phyloP scores from a whole-genome alignment of 2,329 filamentous ascomycete species.

The Metarhizium brunneum region DNA sequence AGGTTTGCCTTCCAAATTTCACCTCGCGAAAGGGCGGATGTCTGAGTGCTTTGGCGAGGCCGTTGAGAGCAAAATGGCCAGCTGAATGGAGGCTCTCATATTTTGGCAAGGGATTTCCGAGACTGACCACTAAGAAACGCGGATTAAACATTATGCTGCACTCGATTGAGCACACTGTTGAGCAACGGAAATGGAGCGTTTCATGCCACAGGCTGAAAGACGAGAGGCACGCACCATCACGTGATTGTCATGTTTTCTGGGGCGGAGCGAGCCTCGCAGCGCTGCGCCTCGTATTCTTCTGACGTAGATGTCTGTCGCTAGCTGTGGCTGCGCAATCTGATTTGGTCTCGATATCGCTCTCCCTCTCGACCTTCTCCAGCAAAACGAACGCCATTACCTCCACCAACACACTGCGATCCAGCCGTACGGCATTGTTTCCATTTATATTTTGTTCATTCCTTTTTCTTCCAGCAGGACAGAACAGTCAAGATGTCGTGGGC shows the following conservation, averaged over 20 bases:
- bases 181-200: not conserved
- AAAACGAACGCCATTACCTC: not conserved
- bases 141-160: slow-evolving; percentile 25
- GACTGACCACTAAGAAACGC: slow-evolving; percentile 69
- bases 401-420: not conserved
- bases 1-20: slow-evolving; percentile 41
- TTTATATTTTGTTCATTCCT: not conserved
- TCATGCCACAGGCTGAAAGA: not conserved
- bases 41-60: slow-evolving; percentile 37
- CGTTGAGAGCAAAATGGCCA: slow-evolving; percentile 67
- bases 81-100: slow-evolving; percentile 76
- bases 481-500: slow-evolving; percentile 57
- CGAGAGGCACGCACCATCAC: slow-evolving; percentile 17
- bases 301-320: slow-evolving; percentile 15
- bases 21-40: slow-evolving; percentile 40
- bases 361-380: not conserved
- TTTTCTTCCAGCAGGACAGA: slow-evolving; percentile 2
- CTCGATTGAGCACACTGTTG: not conserved
- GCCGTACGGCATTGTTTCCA: not conserved
- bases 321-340: slow-evolving; percentile 23
- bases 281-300: slow-evolving; percentile 5
- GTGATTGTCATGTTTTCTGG: slow-evolving; percentile 13
- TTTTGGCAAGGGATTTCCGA: slow-evolving; percentile 76
- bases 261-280: slow-evolving; percentile 7
- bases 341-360: slow-evolving; percentile 1